Percentiles rank a stretch among this genome's conserved stretches.
phyloP scores from a whole-genome alignment of 2,329 filamentous ascomycete species.

The Trichoderma endophyticum region DNA sequence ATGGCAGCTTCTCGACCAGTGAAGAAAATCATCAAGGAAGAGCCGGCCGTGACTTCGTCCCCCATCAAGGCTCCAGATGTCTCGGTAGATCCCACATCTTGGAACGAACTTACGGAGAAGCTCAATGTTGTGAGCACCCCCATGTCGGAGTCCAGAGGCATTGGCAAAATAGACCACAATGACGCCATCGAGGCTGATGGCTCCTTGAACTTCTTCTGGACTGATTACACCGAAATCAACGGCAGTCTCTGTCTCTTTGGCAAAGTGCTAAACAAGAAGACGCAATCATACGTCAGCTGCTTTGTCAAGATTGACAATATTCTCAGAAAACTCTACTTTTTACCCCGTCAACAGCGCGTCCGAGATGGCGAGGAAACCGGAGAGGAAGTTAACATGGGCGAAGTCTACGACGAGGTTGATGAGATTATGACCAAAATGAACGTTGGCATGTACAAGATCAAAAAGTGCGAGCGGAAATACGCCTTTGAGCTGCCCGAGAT shows the following conservation, averaged over 20 bases:
- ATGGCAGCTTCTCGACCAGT: conserved; percentile 71
- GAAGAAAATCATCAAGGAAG: conserved; percentile 69
- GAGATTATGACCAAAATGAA: conserved; percentile 81
- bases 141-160: conserved; percentile 55
- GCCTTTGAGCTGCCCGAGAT: conserved; percentile 88
- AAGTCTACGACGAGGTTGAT: conserved; percentile 89
- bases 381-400: conserved; percentile 78
- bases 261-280: conserved; percentile 89
- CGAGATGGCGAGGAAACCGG: conserved; percentile 63
- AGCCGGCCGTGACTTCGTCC: conserved; percentile 70
- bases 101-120: conserved; percentile 82
- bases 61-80: conserved; percentile 60
- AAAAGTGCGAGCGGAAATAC: conserved; percentile 84
- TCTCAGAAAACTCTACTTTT: conserved; percentile 84
- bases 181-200: conserved; percentile 94
- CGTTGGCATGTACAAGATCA: conserved; percentile 90
- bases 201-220: conserved; percentile 92
- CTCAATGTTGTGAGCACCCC: conserved; percentile 82
- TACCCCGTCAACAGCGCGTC: conserved; percentile 67
- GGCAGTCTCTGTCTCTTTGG: conserved; percentile 92
- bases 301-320: conserved; percentile 97
- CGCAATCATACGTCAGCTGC: conserved; percentile 76
- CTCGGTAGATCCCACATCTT: conserved; percentile 73
- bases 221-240: conserved; percentile 89
- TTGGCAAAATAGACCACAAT: conserved; percentile 78